Conservation (phyloP, 192 early-diverging fungal genomes). For the Ambispora gerdemannii region DNA sequence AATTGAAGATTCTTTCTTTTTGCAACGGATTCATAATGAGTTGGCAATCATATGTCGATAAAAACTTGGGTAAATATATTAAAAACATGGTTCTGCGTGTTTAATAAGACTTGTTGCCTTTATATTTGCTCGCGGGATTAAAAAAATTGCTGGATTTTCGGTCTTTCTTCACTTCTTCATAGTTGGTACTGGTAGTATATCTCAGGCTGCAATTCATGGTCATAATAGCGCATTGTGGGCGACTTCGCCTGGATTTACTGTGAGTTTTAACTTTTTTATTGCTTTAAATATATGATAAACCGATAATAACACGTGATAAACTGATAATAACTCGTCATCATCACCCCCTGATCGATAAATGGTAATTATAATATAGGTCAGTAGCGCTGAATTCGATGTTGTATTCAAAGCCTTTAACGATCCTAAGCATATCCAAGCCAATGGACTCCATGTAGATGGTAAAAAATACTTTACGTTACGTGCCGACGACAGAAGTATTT, state of each 20-base stretch:
- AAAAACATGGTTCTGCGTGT: not conserved
- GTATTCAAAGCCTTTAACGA: slow-evolving; percentile 63
- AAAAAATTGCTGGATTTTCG: not conserved
- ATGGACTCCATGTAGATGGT: slow-evolving; percentile 60
- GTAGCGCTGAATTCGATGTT: slow-evolving; percentile 48
- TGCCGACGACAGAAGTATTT: slow-evolving; percentile 67
- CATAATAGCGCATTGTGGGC: slow-evolving; percentile 84
- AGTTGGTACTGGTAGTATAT: slow-evolving; percentile 67
- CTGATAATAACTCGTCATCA: slow-evolving; percentile 1
- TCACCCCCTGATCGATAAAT: too few relatives aligned
- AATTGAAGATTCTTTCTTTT: too few relatives aligned
- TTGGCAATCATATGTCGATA: slow-evolving; percentile 83
- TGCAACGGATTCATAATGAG: too few relatives aligned
- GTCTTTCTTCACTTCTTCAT: not conserved
- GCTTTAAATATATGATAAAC: too few relatives aligned
- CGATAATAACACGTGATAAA: too few relatives aligned
- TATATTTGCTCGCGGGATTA: not conserved
- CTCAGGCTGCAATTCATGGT: slow-evolving; percentile 79
- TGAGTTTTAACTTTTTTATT: slow-evolving; percentile 43
- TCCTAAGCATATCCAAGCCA: slow-evolving; percentile 51
- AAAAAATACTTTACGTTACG: slow-evolving; percentile 71
- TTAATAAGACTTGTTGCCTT: not conserved
- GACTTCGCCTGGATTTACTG: slow-evolving; percentile 64
- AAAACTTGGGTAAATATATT: slow-evolving; percentile 48
- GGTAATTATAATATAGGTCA: slow-evolving; percentile 53